These are phyloP conservation scores for Curvularia spicifera DNA, from an alignment of 2,329 filamentous ascomycete genomes.

Conservation along the genomic window DNA sequence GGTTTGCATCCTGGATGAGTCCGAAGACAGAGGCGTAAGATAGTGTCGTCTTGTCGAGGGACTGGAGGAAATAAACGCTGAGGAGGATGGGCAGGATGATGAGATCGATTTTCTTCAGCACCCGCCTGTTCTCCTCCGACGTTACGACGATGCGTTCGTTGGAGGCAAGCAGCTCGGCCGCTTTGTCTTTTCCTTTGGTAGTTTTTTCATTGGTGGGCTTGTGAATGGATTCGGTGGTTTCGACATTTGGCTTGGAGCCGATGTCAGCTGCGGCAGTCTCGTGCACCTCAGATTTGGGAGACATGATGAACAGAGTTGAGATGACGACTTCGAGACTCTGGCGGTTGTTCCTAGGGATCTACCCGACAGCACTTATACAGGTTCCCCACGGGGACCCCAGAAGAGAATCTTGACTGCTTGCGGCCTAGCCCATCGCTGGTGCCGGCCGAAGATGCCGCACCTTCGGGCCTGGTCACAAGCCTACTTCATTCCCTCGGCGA, in stretches of 20 bases:
- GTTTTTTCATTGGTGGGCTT: constrained; percentile 22
- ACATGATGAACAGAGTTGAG: constrained; percentile 19
- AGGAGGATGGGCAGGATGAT: constrained; percentile 63
- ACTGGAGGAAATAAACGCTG: constrained; percentile 68
- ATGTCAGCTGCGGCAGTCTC: constrained; percentile 18
- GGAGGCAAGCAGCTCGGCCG: constrained; percentile 57
- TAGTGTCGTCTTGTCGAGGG: constrained; percentile 67
- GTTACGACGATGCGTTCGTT: constrained; percentile 58
- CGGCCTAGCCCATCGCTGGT: neutral
- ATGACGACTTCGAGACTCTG: neutral
- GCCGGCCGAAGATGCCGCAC: constrained; percentile 24
- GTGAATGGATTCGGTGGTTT: constrained; percentile 38
- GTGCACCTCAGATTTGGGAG: constrained; percentile 19
- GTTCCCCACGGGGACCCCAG: constrained; percentile 40
- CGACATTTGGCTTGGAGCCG: constrained; percentile 29
- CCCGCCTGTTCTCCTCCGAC: constrained; percentile 59
- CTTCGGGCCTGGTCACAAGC: neutral
- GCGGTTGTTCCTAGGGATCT: constrained; percentile 13
- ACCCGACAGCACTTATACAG: constrained; percentile 18
- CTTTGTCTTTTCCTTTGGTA: constrained; percentile 52
- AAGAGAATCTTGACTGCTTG: constrained; percentile 18
- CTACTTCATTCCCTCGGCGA: neutral
- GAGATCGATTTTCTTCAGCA: constrained; percentile 60
- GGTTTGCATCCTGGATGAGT: constrained; percentile 63
- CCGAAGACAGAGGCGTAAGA: constrained; percentile 69